Evolutionary conservation across 129 eudicot species (phyloP).

Genomic region (Saposhnikovia divaricata): DNA sequence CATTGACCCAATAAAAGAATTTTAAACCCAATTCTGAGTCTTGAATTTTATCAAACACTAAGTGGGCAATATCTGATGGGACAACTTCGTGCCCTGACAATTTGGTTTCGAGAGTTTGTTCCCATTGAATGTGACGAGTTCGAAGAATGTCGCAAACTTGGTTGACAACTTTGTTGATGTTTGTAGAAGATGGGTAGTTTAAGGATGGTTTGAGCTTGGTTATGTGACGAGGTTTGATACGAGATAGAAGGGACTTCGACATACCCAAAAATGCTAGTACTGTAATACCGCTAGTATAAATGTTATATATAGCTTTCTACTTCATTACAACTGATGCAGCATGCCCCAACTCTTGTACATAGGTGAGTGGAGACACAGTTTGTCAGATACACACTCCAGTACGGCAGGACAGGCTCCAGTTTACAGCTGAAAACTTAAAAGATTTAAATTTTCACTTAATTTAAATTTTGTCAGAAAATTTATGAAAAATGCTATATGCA

Average conservation of each 20-base stretch:
- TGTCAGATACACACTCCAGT: not conserved
- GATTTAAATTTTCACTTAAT: too few relatives aligned
- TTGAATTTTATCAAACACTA: slow-evolving; percentile 66
- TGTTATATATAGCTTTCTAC: not conserved
- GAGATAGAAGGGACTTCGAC: slow-evolving; percentile 67
- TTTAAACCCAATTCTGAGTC: slow-evolving; percentile 37
- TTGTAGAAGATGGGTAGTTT: not conserved
- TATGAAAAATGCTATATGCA: too few relatives aligned
- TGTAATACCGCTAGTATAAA: not conserved
- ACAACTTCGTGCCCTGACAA: slow-evolving; percentile 42
- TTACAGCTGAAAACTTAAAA: too few relatives aligned
- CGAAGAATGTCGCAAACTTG: slow-evolving; percentile 47
- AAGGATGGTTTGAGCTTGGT: slow-evolving; percentile 25
- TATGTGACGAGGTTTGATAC: slow-evolving; percentile 54
- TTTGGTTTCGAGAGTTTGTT: slow-evolving; percentile 47
- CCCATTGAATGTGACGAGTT: slow-evolving; percentile 52
- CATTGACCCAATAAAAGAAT: slow-evolving; percentile 51
- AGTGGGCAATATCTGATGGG: slow-evolving; percentile 77
- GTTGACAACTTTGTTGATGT: slow-evolving; percentile 32
- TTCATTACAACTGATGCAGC: not conserved
- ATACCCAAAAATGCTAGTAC: slow-evolving; percentile 14
- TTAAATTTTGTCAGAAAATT: too few relatives aligned
- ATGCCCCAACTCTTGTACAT: not conserved
- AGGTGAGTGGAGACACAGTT: not conserved
- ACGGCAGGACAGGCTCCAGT: too few relatives aligned